A percentile compares a stretch with the other conserved stretches of the same genome.
phyloP scores from a whole-genome alignment of 108 stramenopile species.

The Epithemia pelagica region DNA sequence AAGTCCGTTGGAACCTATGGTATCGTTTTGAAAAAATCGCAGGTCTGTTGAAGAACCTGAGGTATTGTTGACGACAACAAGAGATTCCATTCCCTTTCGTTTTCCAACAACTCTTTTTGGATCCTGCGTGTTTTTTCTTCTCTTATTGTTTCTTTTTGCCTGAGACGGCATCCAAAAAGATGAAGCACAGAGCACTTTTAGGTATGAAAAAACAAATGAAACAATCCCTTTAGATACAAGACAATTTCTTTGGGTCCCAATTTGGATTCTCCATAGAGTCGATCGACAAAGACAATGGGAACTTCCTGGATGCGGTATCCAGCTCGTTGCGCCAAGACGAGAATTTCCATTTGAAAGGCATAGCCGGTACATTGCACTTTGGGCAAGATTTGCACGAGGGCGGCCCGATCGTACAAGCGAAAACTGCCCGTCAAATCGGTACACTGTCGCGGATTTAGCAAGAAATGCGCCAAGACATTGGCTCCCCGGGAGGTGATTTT shows the following conservation, averaged over 20 bases:
- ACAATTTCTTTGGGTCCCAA: conserved; percentile 94
- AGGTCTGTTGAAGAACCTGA: no score
- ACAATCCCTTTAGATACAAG: conserved; percentile 87
- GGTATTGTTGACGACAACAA: no score
- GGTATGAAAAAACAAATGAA: conserved; percentile 87
- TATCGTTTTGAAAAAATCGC: no score
- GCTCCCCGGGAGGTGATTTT: conserved; percentile 93
- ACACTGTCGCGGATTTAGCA: conserved; percentile 84
- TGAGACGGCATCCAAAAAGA: no score
- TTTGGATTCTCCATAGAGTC: conserved; percentile 97
- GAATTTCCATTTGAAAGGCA: conserved; percentile 99
- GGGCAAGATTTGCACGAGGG: conserved; percentile 84
- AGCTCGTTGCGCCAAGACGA: conserved; percentile 76
- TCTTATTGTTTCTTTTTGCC: no score
- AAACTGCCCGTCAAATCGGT: conserved; percentile 95
- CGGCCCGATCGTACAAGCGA: conserved; percentile 86
- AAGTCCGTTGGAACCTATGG: no score
- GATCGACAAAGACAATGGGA: conserved; percentile 95
- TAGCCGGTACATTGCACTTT: conserved; percentile 86
- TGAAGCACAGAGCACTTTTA: no score
- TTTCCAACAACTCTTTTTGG: no score
- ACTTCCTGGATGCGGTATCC: conserved; percentile 89
- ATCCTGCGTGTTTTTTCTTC: no score
- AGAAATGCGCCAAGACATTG: conserved; percentile 90
- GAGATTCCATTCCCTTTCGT: no score